These are phyloP conservation scores for Xylaria sp. DNA, from an alignment of 2,329 filamentous ascomycete species.

Conservation along the genomic window DNA sequence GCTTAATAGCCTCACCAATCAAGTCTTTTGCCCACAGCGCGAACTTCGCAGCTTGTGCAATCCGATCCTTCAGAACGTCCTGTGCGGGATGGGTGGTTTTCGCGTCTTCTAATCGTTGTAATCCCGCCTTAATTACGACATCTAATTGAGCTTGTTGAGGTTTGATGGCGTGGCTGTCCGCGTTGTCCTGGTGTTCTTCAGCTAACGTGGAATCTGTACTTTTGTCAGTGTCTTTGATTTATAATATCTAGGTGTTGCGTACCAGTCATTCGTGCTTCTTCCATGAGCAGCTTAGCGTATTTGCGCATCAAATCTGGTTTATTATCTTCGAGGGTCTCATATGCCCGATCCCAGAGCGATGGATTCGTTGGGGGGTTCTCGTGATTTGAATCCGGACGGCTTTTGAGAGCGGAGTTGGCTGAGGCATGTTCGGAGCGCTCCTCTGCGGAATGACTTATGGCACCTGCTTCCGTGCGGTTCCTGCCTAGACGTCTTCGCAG, in stretches of 20 bases:
- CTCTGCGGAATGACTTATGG: not conserved
- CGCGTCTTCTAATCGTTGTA: conserved; percentile 26
- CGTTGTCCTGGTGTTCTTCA: not conserved
- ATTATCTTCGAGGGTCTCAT: conserved; percentile 41
- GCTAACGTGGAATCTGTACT: conserved; percentile 3
- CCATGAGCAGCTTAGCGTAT: conserved; percentile 44
- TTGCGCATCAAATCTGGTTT: conserved; percentile 39
- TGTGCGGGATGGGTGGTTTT: conserved; percentile 32
- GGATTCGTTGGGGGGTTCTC: not conserved
- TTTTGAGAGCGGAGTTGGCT: not conserved
- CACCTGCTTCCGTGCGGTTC: not conserved
- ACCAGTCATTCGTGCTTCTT: conserved; percentile 31
- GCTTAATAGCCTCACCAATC: conserved; percentile 47
- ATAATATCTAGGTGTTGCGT: conserved; percentile 35
- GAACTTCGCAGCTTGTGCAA: conserved; percentile 40
- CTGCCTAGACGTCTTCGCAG: conserved; percentile 2
- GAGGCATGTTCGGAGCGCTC: not conserved
- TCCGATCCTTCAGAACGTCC: conserved; percentile 37
- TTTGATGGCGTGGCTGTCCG: not conserved
- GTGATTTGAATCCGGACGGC: conserved; percentile 7
- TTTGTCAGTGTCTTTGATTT: conserved; percentile 17
- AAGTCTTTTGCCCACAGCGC: conserved; percentile 43
- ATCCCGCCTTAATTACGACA: conserved; percentile 1
- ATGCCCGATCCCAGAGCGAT: conserved; percentile 48
- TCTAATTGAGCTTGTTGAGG: conserved; percentile 17